phyloP scores from a whole-genome alignment of 345 rosid genomes.

The Dovyalis caffra region DNA sequence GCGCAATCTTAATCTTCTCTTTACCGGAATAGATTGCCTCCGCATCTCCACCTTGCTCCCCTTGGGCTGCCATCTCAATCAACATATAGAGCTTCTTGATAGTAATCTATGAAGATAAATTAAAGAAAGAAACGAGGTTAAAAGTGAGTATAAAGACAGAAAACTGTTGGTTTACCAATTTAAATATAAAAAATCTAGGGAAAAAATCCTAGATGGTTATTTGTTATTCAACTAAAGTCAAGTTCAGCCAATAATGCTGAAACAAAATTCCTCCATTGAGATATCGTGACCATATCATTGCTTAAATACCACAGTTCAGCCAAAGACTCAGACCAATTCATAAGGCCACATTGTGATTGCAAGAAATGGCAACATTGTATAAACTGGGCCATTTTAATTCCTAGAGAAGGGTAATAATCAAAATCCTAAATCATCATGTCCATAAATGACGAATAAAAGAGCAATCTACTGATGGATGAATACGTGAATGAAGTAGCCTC shows the following conservation, averaged over 20 bases:
- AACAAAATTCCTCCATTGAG: not conserved
- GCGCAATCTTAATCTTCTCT: constrained; percentile 64
- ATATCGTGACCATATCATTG: not conserved
- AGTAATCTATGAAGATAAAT: constrained; percentile 39
- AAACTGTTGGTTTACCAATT: not conserved
- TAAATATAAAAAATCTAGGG: not conserved
- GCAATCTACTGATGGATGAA: no score
- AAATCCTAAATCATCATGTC: not conserved
- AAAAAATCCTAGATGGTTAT: not conserved
- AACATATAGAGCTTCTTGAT: constrained; percentile 86
- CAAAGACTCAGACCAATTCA: not conserved
- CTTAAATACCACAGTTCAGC: not conserved
- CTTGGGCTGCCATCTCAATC: constrained; percentile 96
- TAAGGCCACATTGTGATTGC: not conserved
- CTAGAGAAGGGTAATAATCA: not conserved
- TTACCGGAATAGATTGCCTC: constrained; percentile 70
- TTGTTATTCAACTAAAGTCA: not conserved
- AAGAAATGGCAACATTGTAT: not conserved
- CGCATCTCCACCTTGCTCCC: constrained; percentile 71
- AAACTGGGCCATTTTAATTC: not conserved
- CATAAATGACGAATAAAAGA: not conserved
- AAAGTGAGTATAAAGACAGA: not conserved
- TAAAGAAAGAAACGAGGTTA: constrained; percentile 7
- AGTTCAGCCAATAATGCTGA: not conserved
- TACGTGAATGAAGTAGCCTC: not conserved